Base-by-base conservation (phyloP, 345 rosid genomes). In the Populus deltoides region DNA sequence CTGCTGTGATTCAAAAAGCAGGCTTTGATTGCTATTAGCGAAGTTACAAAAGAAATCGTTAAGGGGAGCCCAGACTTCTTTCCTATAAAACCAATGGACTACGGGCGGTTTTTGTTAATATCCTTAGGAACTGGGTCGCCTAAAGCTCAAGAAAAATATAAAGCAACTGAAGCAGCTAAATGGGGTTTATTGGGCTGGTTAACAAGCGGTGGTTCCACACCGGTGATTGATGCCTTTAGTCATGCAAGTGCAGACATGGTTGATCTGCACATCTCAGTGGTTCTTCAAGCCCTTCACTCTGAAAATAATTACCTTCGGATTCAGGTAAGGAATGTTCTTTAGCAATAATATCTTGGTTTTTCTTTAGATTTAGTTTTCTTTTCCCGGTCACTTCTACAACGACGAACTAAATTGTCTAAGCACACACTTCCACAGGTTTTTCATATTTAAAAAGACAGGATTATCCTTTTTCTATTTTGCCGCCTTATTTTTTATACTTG, bases 181-280 rank as follows among this genome's bases (percentile, higher is more conserved):
- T 78, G 81, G 81, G 81, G 81, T 16, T 3, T 66, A 1, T n/a
- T 78, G 51, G 49, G 77, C 41, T 78, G 81, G 81, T 27, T 78
- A 66, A 66, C 3, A 7, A 17, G 10, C 31, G 49, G 33, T 1
- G 73, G 73, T 2, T 79, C 82, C 3, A 69, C 53, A 4, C 82
- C 82, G 10, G 22, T 79, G 10, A 18, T 79, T 16, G 82, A 79
- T 4, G 71, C 70, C 0, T 79, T 79, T 13, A 68, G 53, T 9
- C 78, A 74, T 1, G 78, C 82, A 10, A 79, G 78, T 49, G 75
- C 78, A 4, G 78, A 79, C 33, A 79, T 74, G 78, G 75, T 57
- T 22, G 78, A 79, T 17, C 61, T 66, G 13, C 78, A 79, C 41
- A 61, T 79, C 39, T 74, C 78, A 5, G 75, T 17, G 24, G 68